These are phyloP conservation scores for Hymenoscyphus occultus DNA, from an alignment of 2,329 filamentous ascomycete genomes.

Conservation along the genomic window DNA sequence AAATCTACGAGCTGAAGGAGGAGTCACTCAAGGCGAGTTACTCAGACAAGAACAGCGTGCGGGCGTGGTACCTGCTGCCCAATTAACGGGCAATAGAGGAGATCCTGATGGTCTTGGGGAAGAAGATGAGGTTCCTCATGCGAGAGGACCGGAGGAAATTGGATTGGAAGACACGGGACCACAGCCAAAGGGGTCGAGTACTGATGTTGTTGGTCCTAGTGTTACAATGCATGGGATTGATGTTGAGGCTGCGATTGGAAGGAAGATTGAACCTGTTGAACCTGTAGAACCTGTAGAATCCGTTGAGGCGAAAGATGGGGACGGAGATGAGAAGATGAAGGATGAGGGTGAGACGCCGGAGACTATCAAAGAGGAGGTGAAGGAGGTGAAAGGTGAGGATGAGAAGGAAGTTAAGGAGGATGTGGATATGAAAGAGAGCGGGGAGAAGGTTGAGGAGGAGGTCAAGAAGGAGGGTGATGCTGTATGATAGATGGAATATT, in stretches of 20 bases:
- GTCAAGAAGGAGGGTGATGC: slow-evolving; percentile 23
- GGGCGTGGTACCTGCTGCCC: slow-evolving; percentile 69
- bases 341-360: slow-evolving; percentile 24
- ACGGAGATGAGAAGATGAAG: slow-evolving; percentile 35
- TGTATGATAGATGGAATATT: slow-evolving; percentile 18
- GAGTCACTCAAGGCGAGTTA: slow-evolving; percentile 79
- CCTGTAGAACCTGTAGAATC: too few relatives aligned
- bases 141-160: slow-evolving; percentile 78
- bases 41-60: slow-evolving; percentile 83
- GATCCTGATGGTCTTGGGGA: slow-evolving; percentile 42
- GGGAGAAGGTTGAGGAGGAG: slow-evolving; percentile 20
- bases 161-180: slow-evolving; percentile 84
- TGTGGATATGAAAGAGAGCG: slow-evolving; percentile 25
- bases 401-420: slow-evolving; percentile 44
- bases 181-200: slow-evolving; percentile 46
- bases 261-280: slow-evolving; percentile 41
- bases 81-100: slow-evolving; percentile 42
- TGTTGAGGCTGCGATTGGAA: slow-evolving; percentile 59
- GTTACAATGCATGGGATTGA: slow-evolving; percentile 56
- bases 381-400: slow-evolving; percentile 42
- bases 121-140: slow-evolving; percentile 70
- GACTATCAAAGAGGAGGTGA: slow-evolving; percentile 56
- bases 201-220: slow-evolving; percentile 39
- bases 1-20: slow-evolving; percentile 41
- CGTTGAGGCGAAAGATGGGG: neutral